Evolutionary conservation across 345 rosid species (phyloP).

Genomic region (Garcia nutans): DNA sequence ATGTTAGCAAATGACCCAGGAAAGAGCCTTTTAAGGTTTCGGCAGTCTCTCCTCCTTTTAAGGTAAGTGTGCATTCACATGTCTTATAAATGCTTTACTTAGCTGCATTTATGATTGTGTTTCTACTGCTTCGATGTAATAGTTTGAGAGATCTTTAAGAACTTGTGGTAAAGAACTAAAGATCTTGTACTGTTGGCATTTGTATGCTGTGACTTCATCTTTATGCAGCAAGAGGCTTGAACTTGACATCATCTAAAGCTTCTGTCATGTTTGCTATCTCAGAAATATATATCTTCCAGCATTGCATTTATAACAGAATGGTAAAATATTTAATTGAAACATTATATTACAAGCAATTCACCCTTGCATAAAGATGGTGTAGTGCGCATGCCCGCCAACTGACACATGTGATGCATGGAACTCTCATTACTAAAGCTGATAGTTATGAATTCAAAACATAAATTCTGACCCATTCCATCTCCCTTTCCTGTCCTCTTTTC

Average conservation of each 20-base stretch:
- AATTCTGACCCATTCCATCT: neutral
- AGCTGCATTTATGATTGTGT: neutral
- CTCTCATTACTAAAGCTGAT: neutral
- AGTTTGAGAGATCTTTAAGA: neutral
- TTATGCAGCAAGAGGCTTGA: neutral
- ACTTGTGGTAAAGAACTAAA: neutral
- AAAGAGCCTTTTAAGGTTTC: slow-evolving; percentile 77
- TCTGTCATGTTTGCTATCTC: neutral
- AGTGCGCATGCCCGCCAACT: neutral
- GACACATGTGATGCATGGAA: neutral
- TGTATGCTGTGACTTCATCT: neutral
- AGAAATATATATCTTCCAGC: neutral
- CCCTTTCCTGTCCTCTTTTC: neutral
- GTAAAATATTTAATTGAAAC: neutral
- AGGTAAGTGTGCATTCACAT: slow-evolving; percentile 39
- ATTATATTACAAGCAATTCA: neutral
- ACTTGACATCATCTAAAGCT: neutral
- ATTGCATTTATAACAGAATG: neutral
- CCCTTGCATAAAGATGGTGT: neutral
- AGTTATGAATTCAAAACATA: neutral
- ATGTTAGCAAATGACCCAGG: slow-evolving; percentile 89
- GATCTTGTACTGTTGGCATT: neutral
- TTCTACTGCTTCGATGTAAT: neutral
- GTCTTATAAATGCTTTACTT: neutral
- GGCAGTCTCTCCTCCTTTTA: slow-evolving; percentile 90